Base-by-base conservation (phyloP, 1,284 basidiomycete genomes). In the Schizophyllum commune region DNA sequence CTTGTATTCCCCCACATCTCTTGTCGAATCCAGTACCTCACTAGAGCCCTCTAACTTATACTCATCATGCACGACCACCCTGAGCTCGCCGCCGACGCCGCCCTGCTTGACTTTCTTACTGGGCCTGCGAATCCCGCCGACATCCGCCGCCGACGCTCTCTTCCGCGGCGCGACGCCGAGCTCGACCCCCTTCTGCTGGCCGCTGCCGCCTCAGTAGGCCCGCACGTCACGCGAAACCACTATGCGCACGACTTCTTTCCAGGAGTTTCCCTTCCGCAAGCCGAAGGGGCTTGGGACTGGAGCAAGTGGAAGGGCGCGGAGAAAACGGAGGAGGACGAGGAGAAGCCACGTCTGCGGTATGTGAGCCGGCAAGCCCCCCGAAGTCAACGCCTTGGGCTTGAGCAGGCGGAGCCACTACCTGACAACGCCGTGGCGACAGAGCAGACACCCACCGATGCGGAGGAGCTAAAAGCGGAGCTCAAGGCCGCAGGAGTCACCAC, bases 111-210 rank as follows among this genome's bases (percentile, higher is more conserved):
- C 60, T 61, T 79, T 22, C 76, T 85, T 60, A 81, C 80, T n/a
- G 79, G 74, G n/a, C 80, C 82, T 22, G 61, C 68, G 47, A 70
- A 71, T 33, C 73, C 71, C 5, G 67, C 63, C 60, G 13, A 11
- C 39, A 47, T 11, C 39, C 39, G 39, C 62, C 73, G 59, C 77
- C 82, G 68, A 66, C 74, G 56, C 61, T 61, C 67, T 39, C 75
- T 83, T 66, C 73, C 77, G 57, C 75, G 80, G 62, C 77, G 85
- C 61, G 89, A 91, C 69, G 83, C 86, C 13, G 82, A 83, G 0
- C 78, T 92, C 54, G 88, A 92, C 66, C 85, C 89, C 19, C 76
- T 92, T 4, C 75, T 92, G 58, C 81, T 92, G 58, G 88, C 88
- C 33, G 85, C 86, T 0, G 87, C 83, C 11, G 79, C 82, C 11